These are phyloP conservation scores for Niebla homalea DNA, from an alignment of 495 filamentous ascomycete species.

Conservation along the genomic window DNA sequence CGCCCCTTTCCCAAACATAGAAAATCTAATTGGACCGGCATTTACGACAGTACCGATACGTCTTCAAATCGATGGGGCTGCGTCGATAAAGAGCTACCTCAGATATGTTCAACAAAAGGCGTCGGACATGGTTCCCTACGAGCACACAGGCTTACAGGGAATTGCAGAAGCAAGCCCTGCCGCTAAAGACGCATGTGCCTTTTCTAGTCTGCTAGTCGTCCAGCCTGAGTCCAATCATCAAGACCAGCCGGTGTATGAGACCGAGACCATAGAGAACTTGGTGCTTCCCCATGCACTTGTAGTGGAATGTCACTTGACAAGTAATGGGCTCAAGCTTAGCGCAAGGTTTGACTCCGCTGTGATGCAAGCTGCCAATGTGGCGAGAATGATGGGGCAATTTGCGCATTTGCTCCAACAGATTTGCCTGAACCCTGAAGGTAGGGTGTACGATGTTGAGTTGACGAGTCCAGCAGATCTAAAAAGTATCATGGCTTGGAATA, in stretches of 20 bases:
- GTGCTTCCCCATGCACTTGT: not conserved
- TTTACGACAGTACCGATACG: conserved; percentile 49
- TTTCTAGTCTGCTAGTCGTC: conserved; percentile 37
- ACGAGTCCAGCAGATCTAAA: not conserved
- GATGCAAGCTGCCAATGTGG: not conserved
- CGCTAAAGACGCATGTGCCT: conserved; percentile 37
- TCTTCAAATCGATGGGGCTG: conserved; percentile 14
- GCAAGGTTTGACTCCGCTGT: not conserved
- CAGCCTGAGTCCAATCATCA: too few species aligned
- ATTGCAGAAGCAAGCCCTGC: conserved; percentile 37
- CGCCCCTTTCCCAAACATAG: conserved; percentile 34
- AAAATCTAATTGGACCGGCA: conserved; percentile 43
- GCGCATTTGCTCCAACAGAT: not conserved
- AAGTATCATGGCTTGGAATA: not conserved
- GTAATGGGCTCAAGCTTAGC: not conserved
- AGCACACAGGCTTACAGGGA: conserved; percentile 48
- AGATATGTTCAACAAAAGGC: conserved; percentile 33
- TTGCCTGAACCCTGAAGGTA: not conserved
- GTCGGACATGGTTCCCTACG: conserved; percentile 34
- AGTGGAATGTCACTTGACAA: not conserved
- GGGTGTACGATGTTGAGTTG: not conserved
- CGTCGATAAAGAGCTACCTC: conserved; percentile 23
- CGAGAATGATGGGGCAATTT: not conserved
- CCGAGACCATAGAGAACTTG: too few species aligned
- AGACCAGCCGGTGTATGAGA: too few species aligned